These are phyloP conservation scores for Hirsutella minnesotensis DNA, from an alignment of 2,329 filamentous ascomycete species.

Conservation along the genomic window DNA sequence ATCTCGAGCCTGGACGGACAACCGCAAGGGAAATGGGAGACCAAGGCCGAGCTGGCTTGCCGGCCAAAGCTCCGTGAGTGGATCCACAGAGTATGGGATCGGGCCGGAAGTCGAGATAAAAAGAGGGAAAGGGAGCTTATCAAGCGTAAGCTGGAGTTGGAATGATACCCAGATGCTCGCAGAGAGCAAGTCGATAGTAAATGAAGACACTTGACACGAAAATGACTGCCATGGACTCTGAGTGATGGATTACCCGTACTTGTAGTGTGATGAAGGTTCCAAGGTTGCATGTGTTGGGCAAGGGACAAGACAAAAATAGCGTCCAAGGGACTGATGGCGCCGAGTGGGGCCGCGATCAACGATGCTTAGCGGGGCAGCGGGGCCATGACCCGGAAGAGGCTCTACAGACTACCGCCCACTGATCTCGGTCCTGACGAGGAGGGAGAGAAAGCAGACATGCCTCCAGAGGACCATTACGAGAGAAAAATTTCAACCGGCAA, in stretches of 20 bases:
- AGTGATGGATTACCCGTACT: no score
- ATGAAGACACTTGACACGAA: background rate
- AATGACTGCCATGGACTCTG: no score
- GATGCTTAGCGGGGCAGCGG: no score
- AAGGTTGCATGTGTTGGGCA: no score
- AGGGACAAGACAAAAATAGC: no score
- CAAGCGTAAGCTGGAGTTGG: slow-evolving; percentile 1
- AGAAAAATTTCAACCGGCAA: no score
- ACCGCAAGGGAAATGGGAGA: background rate
- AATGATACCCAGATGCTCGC: background rate
- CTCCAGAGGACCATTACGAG: no score
- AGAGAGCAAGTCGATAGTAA: background rate
- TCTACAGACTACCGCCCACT: no score
- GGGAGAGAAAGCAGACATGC: no score
- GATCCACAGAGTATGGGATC: slow-evolving; percentile 6
- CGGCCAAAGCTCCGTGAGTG: slow-evolving; percentile 7
- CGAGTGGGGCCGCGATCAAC: background rate
- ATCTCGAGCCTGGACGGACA: background rate
- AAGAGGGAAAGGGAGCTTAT: slow-evolving; percentile 1
- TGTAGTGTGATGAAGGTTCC: no score
- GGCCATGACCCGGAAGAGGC: no score
- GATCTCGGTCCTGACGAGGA: no score
- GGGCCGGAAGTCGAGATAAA: background rate
- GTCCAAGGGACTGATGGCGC: background rate
- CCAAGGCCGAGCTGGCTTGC: background rate